A percentile compares a stretch with the other conserved stretches of the same genome.
Evolutionary conservation across 257 asterid genomes (phyloP).

Genomic region (Solanum bukasovii): DNA sequence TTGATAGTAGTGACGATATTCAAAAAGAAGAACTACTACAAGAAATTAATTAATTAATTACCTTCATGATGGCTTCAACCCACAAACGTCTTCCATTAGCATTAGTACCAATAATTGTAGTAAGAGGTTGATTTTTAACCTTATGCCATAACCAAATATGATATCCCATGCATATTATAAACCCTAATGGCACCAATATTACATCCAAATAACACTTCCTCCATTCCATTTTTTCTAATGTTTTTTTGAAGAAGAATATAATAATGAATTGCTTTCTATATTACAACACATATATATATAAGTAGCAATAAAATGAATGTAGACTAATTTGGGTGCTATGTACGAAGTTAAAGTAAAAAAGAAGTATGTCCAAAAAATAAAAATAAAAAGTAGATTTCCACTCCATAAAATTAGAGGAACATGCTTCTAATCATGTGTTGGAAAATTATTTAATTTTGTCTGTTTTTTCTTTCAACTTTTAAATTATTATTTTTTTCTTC

Average conservation of each 20-base stretch:
- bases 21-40: not conserved
- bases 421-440: slow-evolving; percentile 2
- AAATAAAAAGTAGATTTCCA: not conserved
- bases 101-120: slow-evolving; percentile 70
- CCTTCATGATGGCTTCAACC: slow-evolving; percentile 92
- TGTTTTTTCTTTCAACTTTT: not conserved
- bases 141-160: slow-evolving; percentile 69
- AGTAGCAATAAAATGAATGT: slow-evolving; percentile 8
- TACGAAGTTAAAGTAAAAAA: not conserved
- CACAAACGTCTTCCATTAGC: slow-evolving; percentile 75
- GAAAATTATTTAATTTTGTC: not conserved
- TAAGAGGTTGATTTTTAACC: slow-evolving; percentile 59
- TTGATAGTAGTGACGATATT: not conserved
- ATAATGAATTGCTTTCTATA: not conserved
- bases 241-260: not conserved
- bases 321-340: slow-evolving; percentile 9
- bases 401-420: slow-evolving; percentile 3
- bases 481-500: not conserved
- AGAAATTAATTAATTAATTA: not conserved
- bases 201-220: slow-evolving; percentile 64
- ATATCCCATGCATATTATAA: slow-evolving; percentile 45
- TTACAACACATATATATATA: not conserved
- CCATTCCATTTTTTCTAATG: slow-evolving; percentile 57
- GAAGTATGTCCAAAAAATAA: not conserved
- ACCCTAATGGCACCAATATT: slow-evolving; percentile 61